Base-by-base conservation (phyloP, 371 early-diverging fungal genomes). In the Choanephora cucurbitarum region DNA sequence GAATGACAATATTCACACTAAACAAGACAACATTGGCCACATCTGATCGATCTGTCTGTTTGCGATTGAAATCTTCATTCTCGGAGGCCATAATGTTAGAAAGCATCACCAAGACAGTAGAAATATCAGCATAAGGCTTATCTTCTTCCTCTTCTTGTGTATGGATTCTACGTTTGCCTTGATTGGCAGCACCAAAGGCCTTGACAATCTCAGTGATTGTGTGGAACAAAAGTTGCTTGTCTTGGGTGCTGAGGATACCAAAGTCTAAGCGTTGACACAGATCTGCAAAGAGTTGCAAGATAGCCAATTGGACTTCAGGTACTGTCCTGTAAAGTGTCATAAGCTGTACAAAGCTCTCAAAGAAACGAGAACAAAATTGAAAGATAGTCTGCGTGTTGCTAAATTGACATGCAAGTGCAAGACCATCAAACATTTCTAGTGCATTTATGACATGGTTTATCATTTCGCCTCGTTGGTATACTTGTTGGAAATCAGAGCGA, bases 391-490 rank as follows among this genome's bases (percentile, higher is more conserved):
- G 73, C 13, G 85, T 83, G 52, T 88, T 92, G 49, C 66, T 72
- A 57, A 75, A 81, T 54, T 89, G 83, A 32, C 83, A 75, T 6
- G 90, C 84, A 21, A 87, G 62, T n/a, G 89, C 90, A 9, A 92
- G 67, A 31, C 92, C 92, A 60, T 85, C 85, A 67, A 88, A 86
- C 87, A 92, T 83, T 79, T 92, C 91, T 49, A 90, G 55, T 5
- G 85, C 79, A 47, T 86, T 85, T 55, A 85, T 72, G 40, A 90
- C 83, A 39, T 81, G 70, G 33, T 76, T 75, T 48, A 85, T 77
- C 42, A 86, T 71, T 43, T 81, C 73, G 1, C 68, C 67, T 0
- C 65, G 62, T 66, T 90, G 90, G 58, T 81, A 86, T n/a, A 64
- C 60, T 24, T 76, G 68, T 17, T 69, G 60, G 58, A 88, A 90